These are phyloP conservation scores for Apophysomyces ossiformis DNA, from an alignment of 371 early-diverging fungal species.

Conservation along the genomic window DNA sequence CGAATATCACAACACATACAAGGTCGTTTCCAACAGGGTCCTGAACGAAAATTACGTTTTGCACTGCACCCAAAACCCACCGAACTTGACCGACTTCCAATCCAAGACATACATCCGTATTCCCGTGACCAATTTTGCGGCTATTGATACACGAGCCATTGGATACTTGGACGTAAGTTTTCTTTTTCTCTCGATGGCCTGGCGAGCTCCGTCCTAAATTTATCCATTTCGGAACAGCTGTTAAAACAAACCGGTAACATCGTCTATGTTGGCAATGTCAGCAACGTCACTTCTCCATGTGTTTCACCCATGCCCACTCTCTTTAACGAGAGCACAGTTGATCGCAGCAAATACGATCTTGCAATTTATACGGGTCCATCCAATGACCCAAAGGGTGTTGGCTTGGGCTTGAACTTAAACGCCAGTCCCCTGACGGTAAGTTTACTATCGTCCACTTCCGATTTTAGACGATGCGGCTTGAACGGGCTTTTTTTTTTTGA, in stretches of 20 bases:
- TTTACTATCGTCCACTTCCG: background rate
- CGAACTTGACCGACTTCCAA: conserved; percentile 25
- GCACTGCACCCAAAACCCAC: conserved; percentile 29
- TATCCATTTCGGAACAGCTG: conserved; percentile 18
- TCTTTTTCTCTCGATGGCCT: conserved; percentile 8
- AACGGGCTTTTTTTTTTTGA: background rate
- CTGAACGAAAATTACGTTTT: conserved; percentile 35
- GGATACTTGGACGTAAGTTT: conserved; percentile 42
- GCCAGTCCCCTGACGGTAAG: conserved; percentile 31
- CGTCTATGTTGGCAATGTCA: conserved; percentile 22
- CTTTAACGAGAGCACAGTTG: conserved; percentile 17
- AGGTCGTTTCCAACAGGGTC: conserved; percentile 28
- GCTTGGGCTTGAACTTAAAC: conserved; percentile 25
- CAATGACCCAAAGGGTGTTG: conserved; percentile 38
- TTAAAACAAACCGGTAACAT: conserved; percentile 30
- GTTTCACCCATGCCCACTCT: conserved; percentile 13
- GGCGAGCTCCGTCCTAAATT: conserved; percentile 2
- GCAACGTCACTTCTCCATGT: conserved; percentile 25
- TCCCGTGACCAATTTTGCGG: conserved; percentile 33
- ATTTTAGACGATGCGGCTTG: background rate
- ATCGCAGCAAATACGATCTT: conserved; percentile 23
- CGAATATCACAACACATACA: conserved; percentile 32
- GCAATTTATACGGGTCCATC: conserved; percentile 26
- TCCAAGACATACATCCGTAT: conserved; percentile 36
- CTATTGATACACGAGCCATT: conserved; percentile 32